phyloP scores from a whole-genome alignment of 2,329 filamentous ascomycete genomes.

The Fragosphaeria purpurea region DNA sequence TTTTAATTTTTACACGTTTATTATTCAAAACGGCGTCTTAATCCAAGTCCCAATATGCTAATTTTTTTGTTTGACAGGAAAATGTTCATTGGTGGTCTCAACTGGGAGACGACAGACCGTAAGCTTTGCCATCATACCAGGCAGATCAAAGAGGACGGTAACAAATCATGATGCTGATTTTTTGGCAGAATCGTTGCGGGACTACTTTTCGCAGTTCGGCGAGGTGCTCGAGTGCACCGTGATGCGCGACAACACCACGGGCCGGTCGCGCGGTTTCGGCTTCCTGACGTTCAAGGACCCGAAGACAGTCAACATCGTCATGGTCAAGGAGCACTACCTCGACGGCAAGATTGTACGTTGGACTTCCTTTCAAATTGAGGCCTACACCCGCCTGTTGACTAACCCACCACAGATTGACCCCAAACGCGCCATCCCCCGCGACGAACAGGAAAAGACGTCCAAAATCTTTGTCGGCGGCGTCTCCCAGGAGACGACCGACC shows the following conservation, averaged over 20 bases:
- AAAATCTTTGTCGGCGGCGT: slow-evolving; percentile 99
- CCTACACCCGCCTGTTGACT: background rate
- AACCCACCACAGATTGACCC: slow-evolving; percentile 68
- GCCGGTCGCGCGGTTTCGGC: slow-evolving; percentile 88
- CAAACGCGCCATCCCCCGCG: slow-evolving; percentile 90
- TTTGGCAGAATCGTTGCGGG: slow-evolving; percentile 73
- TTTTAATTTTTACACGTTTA: background rate
- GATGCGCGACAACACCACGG: slow-evolving; percentile 94
- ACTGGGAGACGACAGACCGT: slow-evolving; percentile 81
- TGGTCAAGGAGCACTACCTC: slow-evolving; percentile 98
- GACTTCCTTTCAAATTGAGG: background rate
- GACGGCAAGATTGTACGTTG: slow-evolving; percentile 91
- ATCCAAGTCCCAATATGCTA: no score
- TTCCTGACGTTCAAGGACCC: slow-evolving; percentile 97
- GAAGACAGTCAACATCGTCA: slow-evolving; percentile 96
- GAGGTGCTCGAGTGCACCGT: slow-evolving; percentile 97
- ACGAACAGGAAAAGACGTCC: slow-evolving; percentile 95
- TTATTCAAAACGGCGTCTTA: no score
- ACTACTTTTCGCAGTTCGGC: slow-evolving; percentile 96
- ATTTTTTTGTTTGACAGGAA: slow-evolving; percentile 49
- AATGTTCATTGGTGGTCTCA: slow-evolving; percentile 98
- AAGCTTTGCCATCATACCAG: background rate
- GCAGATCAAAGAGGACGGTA: background rate
- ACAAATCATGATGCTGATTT: background rate
- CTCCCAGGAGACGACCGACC: slow-evolving; percentile 91